A percentile compares a stretch with the other conserved stretches of the same genome.
Conservation (phyloP, 345 rosid genomes). For the Aegle marmelos region DNA sequence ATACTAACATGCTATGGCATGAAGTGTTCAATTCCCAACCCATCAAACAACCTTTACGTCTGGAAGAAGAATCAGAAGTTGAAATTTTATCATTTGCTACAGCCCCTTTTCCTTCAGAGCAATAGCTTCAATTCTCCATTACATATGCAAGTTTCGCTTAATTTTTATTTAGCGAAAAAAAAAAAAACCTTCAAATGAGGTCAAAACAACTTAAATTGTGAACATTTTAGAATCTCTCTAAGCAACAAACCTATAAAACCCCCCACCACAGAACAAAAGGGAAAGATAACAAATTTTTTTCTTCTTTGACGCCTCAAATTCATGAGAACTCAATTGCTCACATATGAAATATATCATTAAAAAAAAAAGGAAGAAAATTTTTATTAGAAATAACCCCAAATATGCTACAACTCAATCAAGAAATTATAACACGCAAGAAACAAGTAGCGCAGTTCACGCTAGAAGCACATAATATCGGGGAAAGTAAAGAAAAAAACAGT, state of each 20-base stretch:
- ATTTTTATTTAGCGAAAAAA: too few species aligned
- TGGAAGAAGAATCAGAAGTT: constrained; percentile 27
- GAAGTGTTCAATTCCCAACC: constrained; percentile 36
- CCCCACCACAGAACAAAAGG: constrained; percentile 11
- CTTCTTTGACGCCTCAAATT: constrained; percentile 10
- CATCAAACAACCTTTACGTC: constrained; percentile 27
- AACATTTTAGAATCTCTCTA: constrained; percentile 8
- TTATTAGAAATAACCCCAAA: background rate
- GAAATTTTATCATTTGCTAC: constrained; percentile 28
- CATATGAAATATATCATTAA: background rate
- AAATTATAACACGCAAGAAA: background rate
- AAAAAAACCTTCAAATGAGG: constrained; percentile 1
- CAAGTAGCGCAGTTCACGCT: background rate
- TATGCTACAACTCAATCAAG: constrained; percentile 9
- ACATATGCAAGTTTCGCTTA: background rate
- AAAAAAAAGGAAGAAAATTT: background rate
- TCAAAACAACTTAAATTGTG: background rate
- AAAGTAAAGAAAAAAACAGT: background rate
- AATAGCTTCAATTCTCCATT: constrained; percentile 57
- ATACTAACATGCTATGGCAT: constrained; percentile 21
- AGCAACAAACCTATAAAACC: background rate
- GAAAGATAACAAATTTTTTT: background rate
- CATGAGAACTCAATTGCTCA: constrained; percentile 13
- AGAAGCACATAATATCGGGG: background rate
- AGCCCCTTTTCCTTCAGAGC: constrained; percentile 35